phyloP scores from a whole-genome alignment of 2,329 filamentous ascomycete species.

The Hymenoscyphus albidus region DNA sequence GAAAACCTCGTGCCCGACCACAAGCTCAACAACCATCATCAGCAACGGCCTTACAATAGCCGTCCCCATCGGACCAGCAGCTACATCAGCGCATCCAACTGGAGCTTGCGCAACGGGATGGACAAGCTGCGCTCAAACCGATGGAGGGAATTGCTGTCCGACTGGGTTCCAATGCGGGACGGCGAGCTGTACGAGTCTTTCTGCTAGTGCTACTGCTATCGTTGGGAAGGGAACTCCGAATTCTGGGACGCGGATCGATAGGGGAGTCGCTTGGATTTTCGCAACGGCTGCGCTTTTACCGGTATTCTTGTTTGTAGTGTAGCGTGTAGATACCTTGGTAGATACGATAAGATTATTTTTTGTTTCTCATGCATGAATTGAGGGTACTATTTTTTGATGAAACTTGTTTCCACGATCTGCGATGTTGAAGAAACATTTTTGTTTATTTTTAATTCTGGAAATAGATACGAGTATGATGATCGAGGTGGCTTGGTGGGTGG shows the following conservation, averaged over 20 bases:
- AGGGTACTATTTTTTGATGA: too few species aligned
- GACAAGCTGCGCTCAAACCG: conserved; percentile 64
- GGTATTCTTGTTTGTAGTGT: conserved; percentile 10
- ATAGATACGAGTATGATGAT: background rate
- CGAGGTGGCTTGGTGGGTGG: background rate
- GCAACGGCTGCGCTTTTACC: background rate
- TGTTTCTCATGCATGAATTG: too few species aligned
- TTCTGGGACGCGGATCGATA: conserved; percentile 3
- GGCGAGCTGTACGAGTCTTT: conserved; percentile 62
- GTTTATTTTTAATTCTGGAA: background rate
- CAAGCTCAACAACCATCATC: conserved; percentile 60
- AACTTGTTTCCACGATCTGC: too few species aligned
- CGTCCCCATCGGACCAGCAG: conserved; percentile 51
- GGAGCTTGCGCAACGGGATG: conserved; percentile 71
- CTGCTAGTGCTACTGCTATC: conserved; percentile 48
- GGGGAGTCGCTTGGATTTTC: background rate
- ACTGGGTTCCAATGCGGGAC: conserved; percentile 69
- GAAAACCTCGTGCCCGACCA: conserved; percentile 70
- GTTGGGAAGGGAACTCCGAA: conserved; percentile 28
- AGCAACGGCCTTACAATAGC: conserved; percentile 67
- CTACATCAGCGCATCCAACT: conserved; percentile 38
- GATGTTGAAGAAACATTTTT: too few species aligned
- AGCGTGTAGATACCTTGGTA: background rate
- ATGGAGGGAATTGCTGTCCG: conserved; percentile 80
- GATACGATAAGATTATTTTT: too few species aligned